Conservation (phyloP, 2,329 filamentous ascomycete species). For the Beauveria australis region DNA sequence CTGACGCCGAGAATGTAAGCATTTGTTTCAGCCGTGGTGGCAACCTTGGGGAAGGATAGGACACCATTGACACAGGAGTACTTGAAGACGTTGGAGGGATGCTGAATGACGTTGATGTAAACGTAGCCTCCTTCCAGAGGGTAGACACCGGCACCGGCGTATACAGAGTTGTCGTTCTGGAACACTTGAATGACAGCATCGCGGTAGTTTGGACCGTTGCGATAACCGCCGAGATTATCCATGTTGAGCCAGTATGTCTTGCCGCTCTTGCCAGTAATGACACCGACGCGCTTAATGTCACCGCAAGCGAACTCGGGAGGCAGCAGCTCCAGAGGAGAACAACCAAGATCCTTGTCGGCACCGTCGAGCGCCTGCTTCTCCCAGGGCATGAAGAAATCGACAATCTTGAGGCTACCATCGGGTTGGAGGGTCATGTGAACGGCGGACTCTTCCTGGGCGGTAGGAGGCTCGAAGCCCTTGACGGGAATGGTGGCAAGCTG, state of each 20-base stretch:
- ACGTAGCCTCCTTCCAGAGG: slow-evolving; percentile 41
- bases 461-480: slow-evolving; percentile 29
- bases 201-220: slow-evolving; percentile 26
- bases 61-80: slow-evolving; percentile 44
- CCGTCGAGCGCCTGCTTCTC: slow-evolving; percentile 42
- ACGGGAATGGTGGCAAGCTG: slow-evolving; percentile 30
- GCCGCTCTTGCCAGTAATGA: slow-evolving; percentile 43
- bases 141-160: slow-evolving; percentile 38
- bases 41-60: slow-evolving; percentile 45
- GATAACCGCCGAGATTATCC: slow-evolving; percentile 32
- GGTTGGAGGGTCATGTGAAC: slow-evolving; percentile 34
- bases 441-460: slow-evolving; percentile 36
- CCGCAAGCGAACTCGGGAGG: slow-evolving; percentile 35
- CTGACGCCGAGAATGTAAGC: slow-evolving; percentile 47
- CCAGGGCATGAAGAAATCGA: slow-evolving; percentile 48
- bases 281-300: slow-evolving; percentile 36
- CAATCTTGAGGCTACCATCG: slow-evolving; percentile 34
- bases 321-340: slow-evolving; percentile 35
- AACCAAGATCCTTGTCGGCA: slow-evolving; percentile 42
- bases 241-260: slow-evolving; percentile 38
- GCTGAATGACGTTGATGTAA: slow-evolving; percentile 44
- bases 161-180: slow-evolving; percentile 36
- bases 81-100: slow-evolving; percentile 48
- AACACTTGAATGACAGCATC: slow-evolving; percentile 38
- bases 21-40: slow-evolving; percentile 39